phyloP scores from a whole-genome alignment of 768 basidiomycete species.

The Pleurotus citrinopileatus region DNA sequence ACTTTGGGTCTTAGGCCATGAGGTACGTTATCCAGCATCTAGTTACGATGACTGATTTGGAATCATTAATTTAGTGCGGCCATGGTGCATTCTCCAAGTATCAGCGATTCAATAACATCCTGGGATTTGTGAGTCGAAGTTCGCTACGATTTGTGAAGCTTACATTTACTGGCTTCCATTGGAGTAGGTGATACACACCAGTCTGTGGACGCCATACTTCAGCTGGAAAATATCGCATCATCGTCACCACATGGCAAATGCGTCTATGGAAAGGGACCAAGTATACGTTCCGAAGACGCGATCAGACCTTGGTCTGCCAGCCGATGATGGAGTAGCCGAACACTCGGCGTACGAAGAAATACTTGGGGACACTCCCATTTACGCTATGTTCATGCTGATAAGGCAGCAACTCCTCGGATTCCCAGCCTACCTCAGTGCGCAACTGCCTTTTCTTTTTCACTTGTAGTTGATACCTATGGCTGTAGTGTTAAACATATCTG shows the following conservation, averaged over 20 bases:
- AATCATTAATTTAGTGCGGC: constrained; percentile 9
- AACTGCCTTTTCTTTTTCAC: background rate
- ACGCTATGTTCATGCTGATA: constrained; percentile 35
- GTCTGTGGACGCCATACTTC: constrained; percentile 8
- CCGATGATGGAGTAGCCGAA: background rate
- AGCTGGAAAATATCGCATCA: constrained; percentile 20
- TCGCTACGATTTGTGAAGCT: background rate
- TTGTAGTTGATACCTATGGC: constrained; percentile 9
- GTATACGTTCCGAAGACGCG: constrained; percentile 26
- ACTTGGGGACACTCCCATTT: constrained; percentile 41
- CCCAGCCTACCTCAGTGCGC: constrained; percentile 40
- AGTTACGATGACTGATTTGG: background rate
- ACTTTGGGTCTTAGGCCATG: constrained; percentile 18
- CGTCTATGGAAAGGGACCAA: constrained; percentile 12
- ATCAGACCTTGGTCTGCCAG: constrained; percentile 31
- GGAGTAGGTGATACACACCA: constrained; percentile 2
- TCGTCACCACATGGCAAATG: constrained; percentile 14
- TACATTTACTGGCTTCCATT: background rate
- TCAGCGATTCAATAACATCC: constrained; percentile 4
- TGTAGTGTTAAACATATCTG: constrained; percentile 34
- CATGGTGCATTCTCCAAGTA: constrained; percentile 11
- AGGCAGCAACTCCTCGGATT: constrained; percentile 40
- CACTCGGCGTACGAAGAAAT: constrained; percentile 32
- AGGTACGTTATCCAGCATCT: background rate
- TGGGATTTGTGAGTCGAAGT: constrained; percentile 8